Conservation (phyloP, 2,329 filamentous ascomycete species). For the Colletotrichum nymphaeae region DNA sequence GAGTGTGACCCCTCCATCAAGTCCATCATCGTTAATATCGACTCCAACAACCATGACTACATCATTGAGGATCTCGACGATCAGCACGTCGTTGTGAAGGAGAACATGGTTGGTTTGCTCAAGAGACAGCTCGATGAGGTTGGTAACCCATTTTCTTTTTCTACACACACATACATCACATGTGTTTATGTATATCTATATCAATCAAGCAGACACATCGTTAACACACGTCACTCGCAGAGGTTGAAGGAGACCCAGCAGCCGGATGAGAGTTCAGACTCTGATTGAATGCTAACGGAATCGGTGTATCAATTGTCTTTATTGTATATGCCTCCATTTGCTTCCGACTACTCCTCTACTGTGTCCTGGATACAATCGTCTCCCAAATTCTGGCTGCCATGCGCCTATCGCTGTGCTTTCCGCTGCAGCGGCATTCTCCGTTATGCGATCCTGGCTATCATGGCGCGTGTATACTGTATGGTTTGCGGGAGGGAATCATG, state of each 20-base stretch:
- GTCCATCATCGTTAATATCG: conserved; percentile 83
- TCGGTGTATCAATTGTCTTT: background rate
- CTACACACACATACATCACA: background rate
- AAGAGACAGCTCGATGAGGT: conserved; percentile 78
- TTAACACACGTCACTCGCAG: conserved; percentile 42
- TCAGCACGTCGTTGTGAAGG: conserved; percentile 79
- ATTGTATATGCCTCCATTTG: background rate
- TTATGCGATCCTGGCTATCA: background rate
- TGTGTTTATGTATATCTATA: too few species aligned
- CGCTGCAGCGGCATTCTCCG: background rate
- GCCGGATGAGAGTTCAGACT: conserved; percentile 63
- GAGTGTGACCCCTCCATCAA: conserved; percentile 90
- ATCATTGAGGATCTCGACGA: conserved; percentile 87
- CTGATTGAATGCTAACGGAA: conserved; percentile 49
- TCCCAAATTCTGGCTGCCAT: background rate
- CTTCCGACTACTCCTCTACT: background rate
- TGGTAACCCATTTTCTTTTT: conserved; percentile 41
- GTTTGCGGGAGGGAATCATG: background rate
- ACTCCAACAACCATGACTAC: conserved; percentile 76
- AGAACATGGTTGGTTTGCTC: conserved; percentile 75
- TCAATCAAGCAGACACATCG: too few species aligned
- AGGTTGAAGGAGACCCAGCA: conserved; percentile 64
- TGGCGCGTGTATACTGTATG: background rate
- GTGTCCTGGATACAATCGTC: background rate
- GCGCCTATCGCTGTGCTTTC: conserved; percentile 6